phyloP scores from a whole-genome alignment of 805 yeast genomes.

The Candida tibetensis region DNA sequence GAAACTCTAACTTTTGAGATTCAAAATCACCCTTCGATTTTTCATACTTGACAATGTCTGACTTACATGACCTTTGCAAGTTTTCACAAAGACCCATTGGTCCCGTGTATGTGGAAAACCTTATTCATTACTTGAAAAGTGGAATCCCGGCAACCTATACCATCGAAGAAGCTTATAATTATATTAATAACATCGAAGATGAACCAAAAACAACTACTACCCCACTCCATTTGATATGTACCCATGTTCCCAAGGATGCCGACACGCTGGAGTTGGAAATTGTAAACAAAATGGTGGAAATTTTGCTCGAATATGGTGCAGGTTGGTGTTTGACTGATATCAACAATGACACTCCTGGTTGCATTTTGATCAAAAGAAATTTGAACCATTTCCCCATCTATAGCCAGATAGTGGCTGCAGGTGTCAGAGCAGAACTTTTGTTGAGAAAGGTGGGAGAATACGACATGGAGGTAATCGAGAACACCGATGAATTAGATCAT shows the following conservation, averaged over 20 bases:
- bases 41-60: too few relatives aligned
- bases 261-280: constrained; percentile 42
- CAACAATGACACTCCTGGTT: constrained; percentile 79
- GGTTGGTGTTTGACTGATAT: constrained; percentile 84
- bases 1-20: too few relatives aligned
- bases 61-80: constrained; percentile 62
- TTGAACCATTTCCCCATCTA: constrained; percentile 39
- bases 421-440: constrained; percentile 83
- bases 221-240: constrained; percentile 69
- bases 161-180: constrained; percentile 68
- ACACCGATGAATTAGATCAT: constrained; percentile 25
- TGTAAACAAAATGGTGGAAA: constrained; percentile 55
- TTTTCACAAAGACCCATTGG: constrained; percentile 51
- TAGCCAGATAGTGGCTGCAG: constrained; percentile 68
- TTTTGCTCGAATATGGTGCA: constrained; percentile 79
- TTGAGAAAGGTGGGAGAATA: constrained; percentile 66
- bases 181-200: constrained; percentile 39
- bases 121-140: constrained; percentile 47
- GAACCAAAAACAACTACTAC: constrained; percentile 57
- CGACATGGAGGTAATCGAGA: constrained; percentile 60
- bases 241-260: constrained; percentile 48
- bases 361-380: constrained; percentile 60
- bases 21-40: too few relatives aligned
- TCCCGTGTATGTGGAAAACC: constrained; percentile 39
- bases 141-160: constrained; percentile 87